Base-by-base conservation (phyloP, 2,329 filamentous ascomycete genomes). In the Trichoderma koningiopsis region DNA sequence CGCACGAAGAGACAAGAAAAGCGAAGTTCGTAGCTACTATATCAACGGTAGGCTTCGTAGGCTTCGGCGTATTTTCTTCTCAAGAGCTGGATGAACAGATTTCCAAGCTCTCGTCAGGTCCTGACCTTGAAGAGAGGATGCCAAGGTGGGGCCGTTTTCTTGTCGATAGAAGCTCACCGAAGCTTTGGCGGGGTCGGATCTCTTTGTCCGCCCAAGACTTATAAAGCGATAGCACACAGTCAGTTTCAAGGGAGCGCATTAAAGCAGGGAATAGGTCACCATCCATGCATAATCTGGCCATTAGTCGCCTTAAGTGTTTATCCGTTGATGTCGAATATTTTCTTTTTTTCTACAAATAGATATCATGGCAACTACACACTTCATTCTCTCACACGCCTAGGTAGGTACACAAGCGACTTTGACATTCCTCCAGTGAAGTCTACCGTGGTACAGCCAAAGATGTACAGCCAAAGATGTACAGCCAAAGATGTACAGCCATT, bases 101-200 rank as follows among this genome's bases (percentile, higher is more conserved):
- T 67, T 59, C 55, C 22, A n/a, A 56, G 31, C 16, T 52, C 52
- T n/a, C 33, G 47, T 49, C n/a, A 49, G 37, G 57, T 43, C 37
- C 43, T 27, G 16, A 10, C 5, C n/a, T 52, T n/a, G 29, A 55
- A 31, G 37, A 55, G 62, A 43, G 27, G 55, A 47, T 33, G 61
- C 53, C 19, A 37, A 70, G 63, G 68, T 65, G 68, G 68, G 67
- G 68, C 60, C 6, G 16, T 5, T 10, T 53, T 35, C 60, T 52
- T 68, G 29, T 60, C 43, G 43, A 67, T 31, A 58, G 63, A 62
- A 67, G 53, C 55, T 49, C 35, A 37, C 62, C 61, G 68, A 69
- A 69, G 61, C 55, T 67, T 53, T 66, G 56, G 68, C 68, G 68
- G 61, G 61, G 68, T 43, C 29, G 11, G 11, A 11, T 49, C 53